A percentile compares a stretch with the other conserved stretches of the same genome.
phyloP scores from a whole-genome alignment of 106 monocot genomes.

The Alisma plantagoaquatica region DNA sequence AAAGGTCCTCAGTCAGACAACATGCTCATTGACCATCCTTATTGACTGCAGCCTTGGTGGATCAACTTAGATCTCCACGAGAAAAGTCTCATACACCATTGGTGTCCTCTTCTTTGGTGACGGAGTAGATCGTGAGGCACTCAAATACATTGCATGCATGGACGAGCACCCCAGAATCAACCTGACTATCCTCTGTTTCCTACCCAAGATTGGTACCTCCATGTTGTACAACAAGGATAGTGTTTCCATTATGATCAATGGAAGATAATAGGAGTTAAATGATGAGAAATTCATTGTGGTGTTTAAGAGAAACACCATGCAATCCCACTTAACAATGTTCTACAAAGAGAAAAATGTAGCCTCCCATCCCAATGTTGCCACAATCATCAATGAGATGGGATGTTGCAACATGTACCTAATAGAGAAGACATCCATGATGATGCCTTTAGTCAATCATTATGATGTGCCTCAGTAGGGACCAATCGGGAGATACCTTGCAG shows the following conservation, averaged over 20 bases:
- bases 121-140: too few relatives aligned
- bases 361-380: not conserved
- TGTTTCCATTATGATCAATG: too few relatives aligned
- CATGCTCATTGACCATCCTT: too few relatives aligned
- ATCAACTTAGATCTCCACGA: too few relatives aligned
- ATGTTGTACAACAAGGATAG: not conserved
- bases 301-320: not conserved
- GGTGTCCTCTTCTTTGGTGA: too few relatives aligned
- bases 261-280: not conserved
- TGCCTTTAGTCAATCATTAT: not conserved
- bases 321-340: not conserved
- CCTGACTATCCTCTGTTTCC: slow-evolving; percentile 2
- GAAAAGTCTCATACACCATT: too few relatives aligned
- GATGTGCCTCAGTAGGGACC: slow-evolving; percentile 3
- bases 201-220: not conserved
- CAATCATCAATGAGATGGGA: not conserved
- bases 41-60: too few relatives aligned
- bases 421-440: not conserved
- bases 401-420: slow-evolving; percentile 5
- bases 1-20: too few relatives aligned
- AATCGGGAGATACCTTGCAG: slow-evolving; percentile 6
- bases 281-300: not conserved
- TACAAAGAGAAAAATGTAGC: slow-evolving; percentile 4
- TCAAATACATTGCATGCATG: slow-evolving; percentile 1
- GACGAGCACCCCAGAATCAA: slow-evolving; percentile 3